These are phyloP conservation scores for Talaromyces liani DNA, from an alignment of 495 filamentous ascomycete genomes.

Conservation along the genomic window DNA sequence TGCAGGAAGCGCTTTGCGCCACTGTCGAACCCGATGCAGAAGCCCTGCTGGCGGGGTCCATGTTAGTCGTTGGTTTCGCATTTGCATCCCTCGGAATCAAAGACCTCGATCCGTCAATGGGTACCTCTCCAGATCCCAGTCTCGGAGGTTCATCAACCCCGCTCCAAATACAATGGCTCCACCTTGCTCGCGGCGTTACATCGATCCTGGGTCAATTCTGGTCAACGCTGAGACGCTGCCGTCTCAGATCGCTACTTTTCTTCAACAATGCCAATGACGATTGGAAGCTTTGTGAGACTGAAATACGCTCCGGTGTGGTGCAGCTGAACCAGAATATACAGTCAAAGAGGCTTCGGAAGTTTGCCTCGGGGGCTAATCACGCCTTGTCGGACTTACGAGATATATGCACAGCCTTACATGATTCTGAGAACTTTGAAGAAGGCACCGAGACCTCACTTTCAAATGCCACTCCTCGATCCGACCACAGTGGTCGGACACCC, in stretches of 20 bases:
- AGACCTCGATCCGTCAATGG: slow-evolving; percentile 7
- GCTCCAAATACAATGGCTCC: slow-evolving; percentile 19
- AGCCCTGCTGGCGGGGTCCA: slow-evolving; percentile 14
- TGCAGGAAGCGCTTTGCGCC: slow-evolving; percentile 13
- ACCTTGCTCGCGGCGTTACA: slow-evolving; percentile 16
- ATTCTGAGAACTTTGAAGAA: neutral
- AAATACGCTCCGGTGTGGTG: neutral
- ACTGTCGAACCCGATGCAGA: slow-evolving; percentile 10
- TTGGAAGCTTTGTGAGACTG: slow-evolving; percentile 12
- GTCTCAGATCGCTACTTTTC: slow-evolving; percentile 14
- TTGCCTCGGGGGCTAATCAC: neutral
- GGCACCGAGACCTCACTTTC: neutral
- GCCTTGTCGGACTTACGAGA: neutral
- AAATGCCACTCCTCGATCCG: neutral
- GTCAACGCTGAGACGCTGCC: slow-evolving; percentile 12
- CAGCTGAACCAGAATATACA: neutral
- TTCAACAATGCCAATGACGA: slow-evolving; percentile 17
- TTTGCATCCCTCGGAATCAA: slow-evolving; percentile 17
- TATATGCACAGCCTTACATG: neutral
- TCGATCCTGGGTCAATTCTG: slow-evolving; percentile 15
- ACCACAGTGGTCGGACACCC: neutral
- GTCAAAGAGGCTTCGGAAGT: neutral
- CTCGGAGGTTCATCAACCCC: neutral
- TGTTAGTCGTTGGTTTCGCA: slow-evolving; percentile 17
- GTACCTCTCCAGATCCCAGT: neutral